These are phyloP conservation scores for Parachaetomium inaequale DNA, from an alignment of 495 filamentous ascomycete species.

Conservation along the genomic window DNA sequence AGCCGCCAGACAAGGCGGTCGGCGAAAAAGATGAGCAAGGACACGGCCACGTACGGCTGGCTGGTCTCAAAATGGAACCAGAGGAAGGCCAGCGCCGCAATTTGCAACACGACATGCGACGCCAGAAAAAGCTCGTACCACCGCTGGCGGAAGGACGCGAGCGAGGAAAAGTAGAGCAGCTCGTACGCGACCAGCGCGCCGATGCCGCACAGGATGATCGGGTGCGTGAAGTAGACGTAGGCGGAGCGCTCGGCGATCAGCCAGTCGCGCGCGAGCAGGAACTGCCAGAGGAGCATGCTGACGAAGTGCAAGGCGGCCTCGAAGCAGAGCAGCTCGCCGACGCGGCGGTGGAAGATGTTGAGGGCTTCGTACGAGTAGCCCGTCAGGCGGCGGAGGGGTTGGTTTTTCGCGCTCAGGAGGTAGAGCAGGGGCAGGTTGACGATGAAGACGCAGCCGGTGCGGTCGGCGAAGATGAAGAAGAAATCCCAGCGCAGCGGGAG, in stretches of 20 bases:
- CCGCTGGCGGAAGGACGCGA: constrained; percentile 27
- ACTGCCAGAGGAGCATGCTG: constrained; percentile 45
- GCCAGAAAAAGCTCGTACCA: constrained; percentile 34
- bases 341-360: constrained; percentile 55
- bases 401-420: constrained; percentile 61
- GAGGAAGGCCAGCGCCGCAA: constrained; percentile 49
- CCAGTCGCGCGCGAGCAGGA: constrained; percentile 31
- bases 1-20: constrained; percentile 58
- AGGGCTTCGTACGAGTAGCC: constrained; percentile 61
- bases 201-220: constrained; percentile 33
- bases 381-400: constrained; percentile 55
- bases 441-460: constrained; percentile 48
- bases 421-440: constrained; percentile 61
- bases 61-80: constrained; percentile 50
- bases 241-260: constrained; percentile 19
- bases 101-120: constrained; percentile 51
- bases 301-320: constrained; percentile 31
- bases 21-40: constrained; percentile 51
- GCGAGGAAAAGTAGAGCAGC: constrained; percentile 49
- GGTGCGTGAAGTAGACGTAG: constrained; percentile 27
- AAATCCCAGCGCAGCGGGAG: constrained; percentile 42
- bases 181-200: constrained; percentile 54
- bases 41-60: constrained; percentile 21
- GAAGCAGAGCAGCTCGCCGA: constrained; percentile 34
- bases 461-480: constrained; percentile 55